These are phyloP conservation scores for Typha latifolia DNA, from an alignment of 176 grass and related monocot genomes.

Conservation along the genomic window DNA sequence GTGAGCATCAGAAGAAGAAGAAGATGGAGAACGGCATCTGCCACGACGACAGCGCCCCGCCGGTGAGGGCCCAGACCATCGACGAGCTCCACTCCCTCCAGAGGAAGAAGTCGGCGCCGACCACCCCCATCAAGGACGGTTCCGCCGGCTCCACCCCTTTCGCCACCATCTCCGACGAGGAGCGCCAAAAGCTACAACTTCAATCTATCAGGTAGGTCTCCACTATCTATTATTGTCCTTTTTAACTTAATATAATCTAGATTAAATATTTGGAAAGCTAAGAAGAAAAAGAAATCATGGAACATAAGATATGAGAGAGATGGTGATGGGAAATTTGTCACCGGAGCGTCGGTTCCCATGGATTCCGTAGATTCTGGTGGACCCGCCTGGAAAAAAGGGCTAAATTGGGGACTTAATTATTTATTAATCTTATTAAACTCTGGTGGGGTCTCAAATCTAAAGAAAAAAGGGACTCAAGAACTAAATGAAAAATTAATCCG, in stretches of 20 bases:
- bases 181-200: slow-evolving; percentile 49
- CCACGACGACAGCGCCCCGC: slow-evolving; percentile 79
- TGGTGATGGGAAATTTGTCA: too few relatives aligned
- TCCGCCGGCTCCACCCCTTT: slow-evolving; percentile 6
- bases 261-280: not conserved
- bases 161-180: slow-evolving; percentile 32
- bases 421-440: too few relatives aligned
- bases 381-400: too few relatives aligned
- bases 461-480: too few relatives aligned
- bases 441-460: too few relatives aligned
- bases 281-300: too few relatives aligned
- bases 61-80: slow-evolving; percentile 88
- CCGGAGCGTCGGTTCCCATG: too few relatives aligned
- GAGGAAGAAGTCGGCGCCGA: slow-evolving; percentile 27
- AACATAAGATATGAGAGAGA: too few relatives aligned
- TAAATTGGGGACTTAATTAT: too few relatives aligned
- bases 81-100: slow-evolving; percentile 55
- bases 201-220: slow-evolving; percentile 71
- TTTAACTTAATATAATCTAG: not conserved
- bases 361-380: too few relatives aligned
- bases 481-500: too few relatives aligned
- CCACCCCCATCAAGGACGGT: slow-evolving; percentile 29
- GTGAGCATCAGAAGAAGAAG: slow-evolving; percentile 48
- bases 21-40: slow-evolving; percentile 70
- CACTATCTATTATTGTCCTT: not conserved